A percentile compares a stretch with the other conserved stretches of the same genome.
phyloP scores from a whole-genome alignment of 1,284 basidiomycete species.

The Sporisorium iseilematis-ciliati region DNA sequence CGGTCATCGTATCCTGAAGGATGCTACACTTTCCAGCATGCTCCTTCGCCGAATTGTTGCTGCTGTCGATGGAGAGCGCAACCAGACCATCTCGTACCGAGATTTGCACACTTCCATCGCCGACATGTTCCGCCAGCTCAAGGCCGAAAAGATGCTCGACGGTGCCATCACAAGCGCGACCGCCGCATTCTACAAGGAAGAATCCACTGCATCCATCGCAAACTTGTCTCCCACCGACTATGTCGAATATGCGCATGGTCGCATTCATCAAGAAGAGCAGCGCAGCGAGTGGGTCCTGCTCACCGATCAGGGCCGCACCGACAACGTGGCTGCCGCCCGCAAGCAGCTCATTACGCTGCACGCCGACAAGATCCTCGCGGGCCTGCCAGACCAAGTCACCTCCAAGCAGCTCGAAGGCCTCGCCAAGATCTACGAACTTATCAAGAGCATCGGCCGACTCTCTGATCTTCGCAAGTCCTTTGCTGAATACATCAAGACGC shows the following conservation, averaged over 20 bases:
- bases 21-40: conserved; percentile 30
- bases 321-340: conserved; percentile 38
- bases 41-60: conserved; percentile 31
- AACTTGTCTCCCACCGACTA: conserved; percentile 34
- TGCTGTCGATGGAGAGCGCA: conserved; percentile 45
- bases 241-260: conserved; percentile 45
- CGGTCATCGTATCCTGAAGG: conserved; percentile 51
- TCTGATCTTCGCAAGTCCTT: conserved; percentile 50
- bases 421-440: conserved; percentile 39
- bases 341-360: conserved; percentile 48
- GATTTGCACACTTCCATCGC: conserved; percentile 44
- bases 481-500: conserved; percentile 46
- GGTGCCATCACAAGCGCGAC: conserved; percentile 39
- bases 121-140: conserved; percentile 52
- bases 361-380: conserved; percentile 40
- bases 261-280: conserved; percentile 46
- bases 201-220: conserved; percentile 31
- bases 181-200: conserved; percentile 41
- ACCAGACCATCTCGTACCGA: conserved; percentile 28
- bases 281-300: conserved; percentile 50
- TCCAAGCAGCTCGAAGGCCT: conserved; percentile 33
- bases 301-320: conserved; percentile 22
- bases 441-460: conserved; percentile 44
- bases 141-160: conserved; percentile 45
- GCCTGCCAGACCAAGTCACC: conserved; percentile 50